Percentiles rank a stretch among this genome's conserved stretches.
Evolutionary conservation across 108 stramenopile genomes (phyloP).

Genomic region (Mayamaea pseudoterrestris): DNA sequence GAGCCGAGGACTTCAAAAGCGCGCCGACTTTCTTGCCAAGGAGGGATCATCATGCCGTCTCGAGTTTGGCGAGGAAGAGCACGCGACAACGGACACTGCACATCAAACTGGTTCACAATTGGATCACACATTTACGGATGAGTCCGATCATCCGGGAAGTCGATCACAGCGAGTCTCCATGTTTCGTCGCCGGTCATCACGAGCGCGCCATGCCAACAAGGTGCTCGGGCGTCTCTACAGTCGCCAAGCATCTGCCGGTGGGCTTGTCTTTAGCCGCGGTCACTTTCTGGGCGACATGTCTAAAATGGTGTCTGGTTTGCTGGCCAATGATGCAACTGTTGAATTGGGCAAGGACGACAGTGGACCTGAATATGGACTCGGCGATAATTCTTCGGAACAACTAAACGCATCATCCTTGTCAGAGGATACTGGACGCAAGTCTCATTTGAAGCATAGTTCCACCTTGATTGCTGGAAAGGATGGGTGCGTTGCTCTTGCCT

Average conservation of each 20-base stretch:
- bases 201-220: slow-evolving; percentile 69
- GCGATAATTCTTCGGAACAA: slow-evolving; percentile 20
- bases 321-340: slow-evolving; percentile 20
- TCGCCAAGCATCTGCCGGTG: slow-evolving; percentile 63
- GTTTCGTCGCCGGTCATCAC: slow-evolving; percentile 32
- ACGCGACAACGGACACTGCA: slow-evolving; percentile 6
- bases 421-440: slow-evolving; percentile 35
- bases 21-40: slow-evolving; percentile 31
- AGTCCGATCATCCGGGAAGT: slow-evolving; percentile 10
- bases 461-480: slow-evolving; percentile 80
- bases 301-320: slow-evolving; percentile 70
- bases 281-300: slow-evolving; percentile 82
- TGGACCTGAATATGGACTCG: slow-evolving; percentile 25
- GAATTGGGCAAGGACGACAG: slow-evolving; percentile 12
- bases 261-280: slow-evolving; percentile 74
- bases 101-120: slow-evolving; percentile 12
- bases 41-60: slow-evolving; percentile 7
- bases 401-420: slow-evolving; percentile 14
- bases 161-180: slow-evolving; percentile 13
- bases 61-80: slow-evolving; percentile 9
- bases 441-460: slow-evolving; percentile 53
- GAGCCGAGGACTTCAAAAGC: slow-evolving; percentile 41
- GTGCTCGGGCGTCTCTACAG: slow-evolving; percentile 67
- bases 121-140: slow-evolving; percentile 15
- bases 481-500: slow-evolving; percentile 70